Conservation (phyloP, 306 rosid genomes). For the Glycine soja region DNA sequence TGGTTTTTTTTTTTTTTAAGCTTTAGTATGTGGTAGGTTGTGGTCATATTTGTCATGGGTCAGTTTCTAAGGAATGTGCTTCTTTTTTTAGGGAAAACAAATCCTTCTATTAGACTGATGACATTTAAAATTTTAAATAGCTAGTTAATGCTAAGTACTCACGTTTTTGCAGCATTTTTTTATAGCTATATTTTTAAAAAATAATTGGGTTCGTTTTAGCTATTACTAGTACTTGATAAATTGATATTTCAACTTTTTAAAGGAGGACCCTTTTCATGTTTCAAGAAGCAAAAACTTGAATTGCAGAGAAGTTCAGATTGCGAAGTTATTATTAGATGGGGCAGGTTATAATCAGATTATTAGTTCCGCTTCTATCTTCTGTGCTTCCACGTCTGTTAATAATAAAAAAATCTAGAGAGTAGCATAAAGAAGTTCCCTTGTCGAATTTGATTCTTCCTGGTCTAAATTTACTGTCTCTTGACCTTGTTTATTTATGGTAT, state of each 20-base stretch:
- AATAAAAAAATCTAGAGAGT: constrained; percentile 3
- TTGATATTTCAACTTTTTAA: constrained; percentile 30
- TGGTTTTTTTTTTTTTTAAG: not conserved
- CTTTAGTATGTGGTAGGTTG: no score
- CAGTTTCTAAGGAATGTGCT: constrained; percentile 4
- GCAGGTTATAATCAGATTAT: constrained; percentile 24
- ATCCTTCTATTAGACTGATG: no score
- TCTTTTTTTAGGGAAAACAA: not conserved
- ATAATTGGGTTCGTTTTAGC: not conserved
- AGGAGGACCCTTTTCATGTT: not conserved
- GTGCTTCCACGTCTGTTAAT: constrained; percentile 17
- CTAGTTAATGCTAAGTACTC: not conserved
- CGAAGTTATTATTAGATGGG: constrained; percentile 11
- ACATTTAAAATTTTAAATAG: not conserved
- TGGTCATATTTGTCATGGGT: constrained; percentile 7
- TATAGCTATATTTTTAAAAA: not conserved
- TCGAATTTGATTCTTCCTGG: constrained; percentile 36
- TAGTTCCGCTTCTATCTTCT: constrained; percentile 31
- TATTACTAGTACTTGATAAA: not conserved
- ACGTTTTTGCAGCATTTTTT: constrained; percentile 10
- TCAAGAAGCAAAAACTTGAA: constrained; percentile 34
- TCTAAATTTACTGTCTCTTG: constrained; percentile 27
- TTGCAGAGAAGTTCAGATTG: constrained; percentile 24
- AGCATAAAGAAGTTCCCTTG: constrained; percentile 5
- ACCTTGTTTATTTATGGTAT: constrained; percentile 27